A percentile compares a stretch with the other conserved stretches of the same genome.
Conservation (phyloP, 2,329 filamentous ascomycete species). For the Verticillium longisporum region DNA sequence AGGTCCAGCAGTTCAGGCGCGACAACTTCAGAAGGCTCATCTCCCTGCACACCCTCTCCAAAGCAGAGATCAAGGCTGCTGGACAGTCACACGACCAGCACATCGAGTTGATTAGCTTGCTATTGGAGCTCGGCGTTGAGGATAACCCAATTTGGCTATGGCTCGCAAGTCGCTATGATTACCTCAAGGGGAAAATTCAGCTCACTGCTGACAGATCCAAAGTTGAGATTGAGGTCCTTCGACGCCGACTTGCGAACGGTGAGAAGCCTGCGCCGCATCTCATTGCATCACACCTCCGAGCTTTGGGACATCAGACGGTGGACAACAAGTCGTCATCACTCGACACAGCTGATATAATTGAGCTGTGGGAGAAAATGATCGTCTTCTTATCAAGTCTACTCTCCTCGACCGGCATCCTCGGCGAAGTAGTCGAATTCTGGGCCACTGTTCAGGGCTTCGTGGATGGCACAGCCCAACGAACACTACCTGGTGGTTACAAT, state of each 20-base stretch:
- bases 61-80: constrained; percentile 36
- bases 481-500: constrained; percentile 73
- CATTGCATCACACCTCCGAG: constrained; percentile 69
- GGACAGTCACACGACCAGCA: constrained; percentile 69
- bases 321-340: constrained; percentile 56
- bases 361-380: constrained; percentile 88
- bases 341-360: constrained; percentile 75
- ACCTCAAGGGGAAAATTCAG: constrained; percentile 79
- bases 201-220: constrained; percentile 76
- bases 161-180: constrained; percentile 83
- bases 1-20: constrained; percentile 80
- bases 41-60: constrained; percentile 53
- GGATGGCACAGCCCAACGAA: constrained; percentile 73
- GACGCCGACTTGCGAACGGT: constrained; percentile 68
- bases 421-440: constrained; percentile 91
- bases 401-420: constrained; percentile 72
- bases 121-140: constrained; percentile 90
- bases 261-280: constrained; percentile 64
- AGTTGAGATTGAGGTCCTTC: constrained; percentile 85
- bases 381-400: constrained; percentile 68
- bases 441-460: constrained; percentile 87
- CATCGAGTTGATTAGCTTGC: constrained; percentile 81
- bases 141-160: constrained; percentile 97
- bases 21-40: constrained; percentile 81
- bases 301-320: constrained; percentile 60